These are phyloP conservation scores for Elsinoe fawcettii DNA, from an alignment of 2,329 filamentous ascomycete genomes.

Conservation along the genomic window DNA sequence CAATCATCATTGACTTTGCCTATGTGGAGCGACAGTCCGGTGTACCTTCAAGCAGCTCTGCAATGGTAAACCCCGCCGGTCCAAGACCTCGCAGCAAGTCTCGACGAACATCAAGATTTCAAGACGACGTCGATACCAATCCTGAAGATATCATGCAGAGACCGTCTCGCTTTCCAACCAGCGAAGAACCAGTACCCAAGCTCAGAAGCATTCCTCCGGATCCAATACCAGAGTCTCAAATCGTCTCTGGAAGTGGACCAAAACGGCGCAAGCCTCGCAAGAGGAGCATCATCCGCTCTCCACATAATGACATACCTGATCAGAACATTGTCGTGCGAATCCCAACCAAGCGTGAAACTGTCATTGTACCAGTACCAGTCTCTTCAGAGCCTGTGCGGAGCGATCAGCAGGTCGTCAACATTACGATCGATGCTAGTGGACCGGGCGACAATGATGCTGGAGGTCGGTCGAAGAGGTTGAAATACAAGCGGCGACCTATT, in stretches of 20 bases:
- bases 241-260: background rate
- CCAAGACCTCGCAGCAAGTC: background rate
- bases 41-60: background rate
- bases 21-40: slow-evolving; percentile 18
- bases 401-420: background rate
- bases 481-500: slow-evolving; percentile 50
- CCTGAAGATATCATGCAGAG: slow-evolving; percentile 9
- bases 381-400: background rate
- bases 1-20: slow-evolving; percentile 29
- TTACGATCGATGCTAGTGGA: background rate
- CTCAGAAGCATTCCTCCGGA: background rate
- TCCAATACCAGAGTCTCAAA: slow-evolving; percentile 1
- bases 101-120: background rate
- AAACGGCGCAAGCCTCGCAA: slow-evolving; percentile 11
- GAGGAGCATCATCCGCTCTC: background rate
- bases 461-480: background rate
- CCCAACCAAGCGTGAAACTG: background rate
- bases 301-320: slow-evolving; percentile 1
- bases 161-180: background rate
- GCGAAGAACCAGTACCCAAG: background rate
- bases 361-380: background rate
- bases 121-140: slow-evolving; percentile 3
- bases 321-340: background rate
- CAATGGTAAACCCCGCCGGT: no score
- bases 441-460: background rate